phyloP scores from a whole-genome alignment of 192 early-diverging fungal genomes.

The Chytriomyces sp. region DNA sequence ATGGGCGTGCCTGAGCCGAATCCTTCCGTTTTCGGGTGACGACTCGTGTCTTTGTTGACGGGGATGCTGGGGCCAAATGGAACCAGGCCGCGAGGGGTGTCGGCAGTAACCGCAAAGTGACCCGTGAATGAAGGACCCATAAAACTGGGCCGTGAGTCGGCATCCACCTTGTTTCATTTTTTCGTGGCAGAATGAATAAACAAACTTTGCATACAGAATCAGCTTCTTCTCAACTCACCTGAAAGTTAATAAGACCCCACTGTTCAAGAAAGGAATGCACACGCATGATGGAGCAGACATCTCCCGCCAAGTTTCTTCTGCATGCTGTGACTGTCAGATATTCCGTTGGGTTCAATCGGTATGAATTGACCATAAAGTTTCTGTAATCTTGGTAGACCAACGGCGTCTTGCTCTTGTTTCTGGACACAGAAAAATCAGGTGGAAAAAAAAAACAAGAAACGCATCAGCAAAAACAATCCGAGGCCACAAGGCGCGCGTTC shows the following conservation, averaged over 20 bases:
- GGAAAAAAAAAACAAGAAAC: too few relatives aligned
- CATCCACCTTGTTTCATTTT: constrained; percentile 22
- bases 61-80: constrained; percentile 76
- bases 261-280: constrained; percentile 99
- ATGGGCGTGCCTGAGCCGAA: constrained; percentile 25
- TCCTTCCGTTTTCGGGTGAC: constrained; percentile 50
- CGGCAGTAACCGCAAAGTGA: constrained; percentile 68
- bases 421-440: constrained; percentile 16
- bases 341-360: constrained; percentile 92
- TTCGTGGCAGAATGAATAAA: neutral
- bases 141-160: constrained; percentile 32
- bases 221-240: constrained; percentile 58
- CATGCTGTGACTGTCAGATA: constrained; percentile 99
- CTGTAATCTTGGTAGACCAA: constrained; percentile 89
- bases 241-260: constrained; percentile 99
- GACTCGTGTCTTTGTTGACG: constrained; percentile 27
- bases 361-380: constrained; percentile 98
- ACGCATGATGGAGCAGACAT: constrained; percentile 98
- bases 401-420: constrained; percentile 92
- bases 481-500: too few relatives aligned
- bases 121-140: constrained; percentile 36
- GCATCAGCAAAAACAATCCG: too few relatives aligned
- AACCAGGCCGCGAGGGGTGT: constrained; percentile 90
- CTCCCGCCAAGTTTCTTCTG: constrained; percentile 93
- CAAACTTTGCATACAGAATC: constrained; percentile 7